Base-by-base conservation (phyloP, 768 basidiomycete genomes). In the Boletus rubroflammeus region DNA sequence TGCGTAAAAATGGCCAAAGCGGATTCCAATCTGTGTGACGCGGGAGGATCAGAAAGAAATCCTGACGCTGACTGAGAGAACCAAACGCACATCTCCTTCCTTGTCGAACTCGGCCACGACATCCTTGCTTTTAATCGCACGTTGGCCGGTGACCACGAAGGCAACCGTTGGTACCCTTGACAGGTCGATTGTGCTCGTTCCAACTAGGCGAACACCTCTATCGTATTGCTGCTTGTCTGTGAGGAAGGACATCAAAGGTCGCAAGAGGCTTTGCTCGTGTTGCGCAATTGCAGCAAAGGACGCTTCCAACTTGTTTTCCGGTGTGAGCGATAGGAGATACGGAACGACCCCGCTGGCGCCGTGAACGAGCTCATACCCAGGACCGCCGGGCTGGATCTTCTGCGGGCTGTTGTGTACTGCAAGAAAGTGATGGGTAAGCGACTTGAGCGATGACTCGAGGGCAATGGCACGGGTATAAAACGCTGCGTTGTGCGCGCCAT, bases 1-100 rank as follows among this genome's bases (percentile, higher is more conserved):
- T 3, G 89, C 87, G 62, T 90, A 90, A 63, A 86, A 90, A 64
- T 91, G 84, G 1, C 89, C 89, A 53, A 79, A 88, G 21, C 86
- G 84, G 54, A 91, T 86, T 0, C 89, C 89, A 44, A 89, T 78
- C 89, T 91, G 59, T 23, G 13, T 8, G 10, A 6, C 29, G 35
- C 23, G 6, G 34, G 21, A 2, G 35, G 26, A 56, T 51, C 35
- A 50, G 34, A 53, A 41, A 50, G 34, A 53, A 41, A 21, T 9
- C n/a, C 31, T 28, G 39, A 9, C 35, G 38, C 23, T 44, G 17
- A 29, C 47, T 10, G 11, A 50, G 32, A 49, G 8, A 32, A 21
- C 2, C 6, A n/a, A 5, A 77, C 85, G 62, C 51, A 90, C 89
- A 34, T 76, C 75, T 23, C 82, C 82, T 47, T 78, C 82, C 61